Evolutionary conservation across 495 filamentous ascomycete genomes (phyloP).

Genomic region (Xylaria longipes): DNA sequence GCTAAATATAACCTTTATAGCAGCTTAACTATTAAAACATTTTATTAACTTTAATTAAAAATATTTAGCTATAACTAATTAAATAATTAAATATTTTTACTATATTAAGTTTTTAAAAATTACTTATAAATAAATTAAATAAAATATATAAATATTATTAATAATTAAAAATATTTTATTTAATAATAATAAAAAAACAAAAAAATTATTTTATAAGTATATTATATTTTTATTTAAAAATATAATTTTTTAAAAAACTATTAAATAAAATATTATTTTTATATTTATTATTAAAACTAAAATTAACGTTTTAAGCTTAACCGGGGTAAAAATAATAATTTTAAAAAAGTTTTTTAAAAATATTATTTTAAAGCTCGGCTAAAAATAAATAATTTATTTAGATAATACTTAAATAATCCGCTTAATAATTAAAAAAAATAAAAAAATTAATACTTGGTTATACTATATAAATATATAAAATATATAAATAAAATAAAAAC

Average conservation of each 20-base stretch:
- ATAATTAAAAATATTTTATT: not conserved
- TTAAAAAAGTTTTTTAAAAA: not conserved
- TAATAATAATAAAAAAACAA: not conserved
- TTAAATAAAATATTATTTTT: not conserved
- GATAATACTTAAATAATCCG: not conserved
- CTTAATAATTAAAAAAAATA: no score
- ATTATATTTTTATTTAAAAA: conserved; percentile 2
- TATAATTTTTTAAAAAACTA: not conserved
- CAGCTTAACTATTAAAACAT: not conserved
- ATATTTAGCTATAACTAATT: no score
- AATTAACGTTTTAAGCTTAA: not conserved
- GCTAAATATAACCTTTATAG: not conserved
- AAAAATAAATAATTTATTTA: not conserved
- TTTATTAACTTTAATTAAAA: not conserved
- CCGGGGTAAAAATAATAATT: not conserved
- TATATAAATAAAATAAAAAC: no score
- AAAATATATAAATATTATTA: not conserved
- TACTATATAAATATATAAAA: no score
- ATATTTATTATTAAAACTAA: not conserved
- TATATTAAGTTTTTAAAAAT: not conserved
- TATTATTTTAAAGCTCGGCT: not conserved
- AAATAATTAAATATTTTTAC: not conserved
- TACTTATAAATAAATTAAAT: not conserved
- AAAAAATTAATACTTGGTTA: no score
- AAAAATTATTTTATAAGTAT: not conserved